Evolutionary conservation across 2,329 filamentous ascomycete species (phyloP).

Genomic region (Chlorencoelia australis): DNA sequence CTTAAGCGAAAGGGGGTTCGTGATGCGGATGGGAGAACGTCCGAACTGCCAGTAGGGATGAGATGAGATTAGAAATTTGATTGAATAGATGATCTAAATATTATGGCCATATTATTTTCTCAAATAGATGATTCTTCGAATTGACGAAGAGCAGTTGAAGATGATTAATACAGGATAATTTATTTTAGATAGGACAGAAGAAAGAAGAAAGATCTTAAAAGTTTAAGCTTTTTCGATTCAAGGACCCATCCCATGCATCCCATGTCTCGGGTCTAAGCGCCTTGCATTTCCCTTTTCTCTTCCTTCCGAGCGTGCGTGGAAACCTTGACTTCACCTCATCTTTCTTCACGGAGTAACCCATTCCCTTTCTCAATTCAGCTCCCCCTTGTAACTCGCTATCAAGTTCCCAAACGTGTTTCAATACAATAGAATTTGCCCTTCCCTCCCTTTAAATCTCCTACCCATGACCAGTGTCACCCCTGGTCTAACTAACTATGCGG

Average conservation of each 20-base stretch:
- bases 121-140: not conserved
- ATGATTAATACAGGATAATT: no score
- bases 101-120: not conserved
- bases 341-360: not conserved
- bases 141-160: not conserved
- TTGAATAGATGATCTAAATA: not conserved
- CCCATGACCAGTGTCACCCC: constrained; percentile 2
- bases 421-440: no score
- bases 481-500: constrained; percentile 8
- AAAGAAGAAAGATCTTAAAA: no score
- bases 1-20: constrained; percentile 8
- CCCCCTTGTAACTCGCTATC: not conserved
- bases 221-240: no score
- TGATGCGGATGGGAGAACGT: constrained; percentile 7
- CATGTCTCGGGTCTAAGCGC: no score
- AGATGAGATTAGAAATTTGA: not conserved
- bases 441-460: constrained; percentile 4
- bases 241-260: no score
- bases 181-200: no score
- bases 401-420: no score
- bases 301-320: no score
- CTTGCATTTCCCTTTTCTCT: no score
- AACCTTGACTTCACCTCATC: no score
- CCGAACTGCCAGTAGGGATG: not conserved
- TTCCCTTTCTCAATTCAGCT: constrained; percentile 2